phyloP scores from a whole-genome alignment of 2,329 filamentous ascomycete genomes.

The Coniochaeta sp. region DNA sequence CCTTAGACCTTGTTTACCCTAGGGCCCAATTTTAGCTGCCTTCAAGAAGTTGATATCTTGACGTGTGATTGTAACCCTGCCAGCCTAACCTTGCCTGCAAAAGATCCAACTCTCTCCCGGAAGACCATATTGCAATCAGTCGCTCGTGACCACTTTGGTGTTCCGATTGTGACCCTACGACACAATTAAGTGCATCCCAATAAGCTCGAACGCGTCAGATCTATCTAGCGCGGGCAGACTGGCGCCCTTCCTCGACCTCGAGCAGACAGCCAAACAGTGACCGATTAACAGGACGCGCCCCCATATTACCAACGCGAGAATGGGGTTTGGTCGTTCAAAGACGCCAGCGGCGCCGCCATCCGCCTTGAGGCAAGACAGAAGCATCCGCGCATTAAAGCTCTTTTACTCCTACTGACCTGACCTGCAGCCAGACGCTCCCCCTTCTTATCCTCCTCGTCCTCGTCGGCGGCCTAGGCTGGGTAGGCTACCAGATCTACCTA shows the following conservation, averaged over 20 bases:
- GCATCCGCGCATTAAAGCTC: not conserved
- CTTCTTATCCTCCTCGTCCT: constrained; percentile 56
- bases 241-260: not conserved
- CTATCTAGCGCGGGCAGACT: not conserved
- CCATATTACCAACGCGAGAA: not conserved
- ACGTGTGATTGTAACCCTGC: not conserved
- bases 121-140: not conserved
- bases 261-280: not conserved
- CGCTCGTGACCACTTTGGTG: not conserved
- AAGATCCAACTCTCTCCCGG: not conserved
- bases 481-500: constrained; percentile 67
- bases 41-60: not conserved
- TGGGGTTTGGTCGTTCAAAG: constrained; percentile 2
- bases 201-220: not conserved
- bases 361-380: constrained; percentile 2
- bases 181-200: not conserved
- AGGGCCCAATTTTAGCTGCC: not conserved
- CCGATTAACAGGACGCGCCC: not conserved
- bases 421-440: constrained; percentile 53
- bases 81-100: not conserved
- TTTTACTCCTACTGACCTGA: not conserved
- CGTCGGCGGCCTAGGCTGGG: constrained; percentile 49
- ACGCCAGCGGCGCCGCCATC: not conserved
- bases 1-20: not conserved
- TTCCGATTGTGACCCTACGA: not conserved